These are phyloP conservation scores for Dendrobium huoshanense DNA, from an alignment of 106 monocot genomes.

Conservation along the genomic window DNA sequence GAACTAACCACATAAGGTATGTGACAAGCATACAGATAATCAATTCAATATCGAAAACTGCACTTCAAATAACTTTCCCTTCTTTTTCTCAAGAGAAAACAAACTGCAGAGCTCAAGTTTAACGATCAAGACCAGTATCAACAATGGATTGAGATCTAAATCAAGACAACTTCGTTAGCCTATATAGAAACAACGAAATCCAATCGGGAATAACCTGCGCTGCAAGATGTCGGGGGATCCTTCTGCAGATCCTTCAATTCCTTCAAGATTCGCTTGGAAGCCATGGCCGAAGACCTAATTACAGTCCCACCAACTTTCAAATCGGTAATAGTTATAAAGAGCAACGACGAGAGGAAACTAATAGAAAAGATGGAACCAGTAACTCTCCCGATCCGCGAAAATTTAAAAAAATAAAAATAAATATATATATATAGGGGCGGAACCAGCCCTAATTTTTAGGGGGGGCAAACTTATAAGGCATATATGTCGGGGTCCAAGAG, in stretches of 20 bases:
- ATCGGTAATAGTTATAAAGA: neutral
- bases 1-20: neutral
- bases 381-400: neutral
- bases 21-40: neutral
- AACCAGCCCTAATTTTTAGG: too few relatives aligned
- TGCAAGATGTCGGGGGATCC: constrained; percentile 15
- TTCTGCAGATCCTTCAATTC: constrained; percentile 15
- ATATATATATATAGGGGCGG: too few relatives aligned
- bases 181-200: neutral
- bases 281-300: constrained; percentile 10
- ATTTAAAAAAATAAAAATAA: too few relatives aligned
- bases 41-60: neutral
- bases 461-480: too few relatives aligned
- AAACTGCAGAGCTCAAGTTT: neutral
- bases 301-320: constrained; percentile 3
- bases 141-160: neutral
- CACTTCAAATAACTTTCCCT: neutral
- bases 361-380: neutral
- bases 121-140: too few relatives aligned
- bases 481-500: too few relatives aligned
- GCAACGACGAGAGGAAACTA: neutral
- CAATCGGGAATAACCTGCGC: neutral
- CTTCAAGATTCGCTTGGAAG: constrained; percentile 11
- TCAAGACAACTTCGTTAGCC: neutral
- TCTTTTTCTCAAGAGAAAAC: constrained; percentile 2